phyloP scores from a whole-genome alignment of 177 flowering plant species.

The Tripterygium wilfordii region DNA sequence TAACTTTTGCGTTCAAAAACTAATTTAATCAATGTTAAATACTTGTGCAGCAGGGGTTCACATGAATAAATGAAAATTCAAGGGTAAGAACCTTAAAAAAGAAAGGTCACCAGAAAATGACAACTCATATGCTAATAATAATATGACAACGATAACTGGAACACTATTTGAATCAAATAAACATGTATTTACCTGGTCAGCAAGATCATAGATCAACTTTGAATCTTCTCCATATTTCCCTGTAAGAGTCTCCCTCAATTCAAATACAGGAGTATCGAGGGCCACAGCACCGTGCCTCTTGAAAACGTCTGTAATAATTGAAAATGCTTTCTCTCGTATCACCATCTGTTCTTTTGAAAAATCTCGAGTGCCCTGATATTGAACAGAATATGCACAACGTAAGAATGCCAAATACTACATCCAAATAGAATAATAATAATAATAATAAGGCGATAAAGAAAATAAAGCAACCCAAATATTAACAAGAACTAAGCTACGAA shows the following conservation, averaged over 20 bases:
- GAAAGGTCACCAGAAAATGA: too few relatives aligned
- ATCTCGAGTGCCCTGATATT: slow-evolving; percentile 85
- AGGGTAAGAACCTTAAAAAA: too few relatives aligned
- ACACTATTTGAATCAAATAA: background rate
- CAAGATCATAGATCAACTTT: slow-evolving; percentile 93
- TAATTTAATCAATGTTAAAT: too few relatives aligned
- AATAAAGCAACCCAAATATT: background rate
- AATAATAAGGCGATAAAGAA: background rate
- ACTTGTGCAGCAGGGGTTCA: too few relatives aligned
- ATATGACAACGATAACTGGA: background rate
- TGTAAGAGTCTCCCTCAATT: slow-evolving; percentile 88
- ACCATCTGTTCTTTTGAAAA: slow-evolving; percentile 96
- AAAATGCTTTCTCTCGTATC: slow-evolving; percentile 74
- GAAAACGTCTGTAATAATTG: slow-evolving; percentile 66
- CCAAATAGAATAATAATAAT: background rate
- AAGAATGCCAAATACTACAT: background rate
- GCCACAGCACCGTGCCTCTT: slow-evolving; percentile 89
- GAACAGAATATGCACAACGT: background rate
- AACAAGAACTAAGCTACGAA: too few relatives aligned
- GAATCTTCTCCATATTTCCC: slow-evolving; percentile 99
- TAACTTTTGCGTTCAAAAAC: too few relatives aligned
- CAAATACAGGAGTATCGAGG: slow-evolving; percentile 93
- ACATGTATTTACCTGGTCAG: slow-evolving; percentile 72
- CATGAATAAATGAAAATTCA: too few relatives aligned
- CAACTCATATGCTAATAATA: background rate